Evolutionary conservation across 2,329 filamentous ascomycete genomes (phyloP), one percentile per base, ranked within the genome.

Genomic region (Diaporthe citri): DNA sequence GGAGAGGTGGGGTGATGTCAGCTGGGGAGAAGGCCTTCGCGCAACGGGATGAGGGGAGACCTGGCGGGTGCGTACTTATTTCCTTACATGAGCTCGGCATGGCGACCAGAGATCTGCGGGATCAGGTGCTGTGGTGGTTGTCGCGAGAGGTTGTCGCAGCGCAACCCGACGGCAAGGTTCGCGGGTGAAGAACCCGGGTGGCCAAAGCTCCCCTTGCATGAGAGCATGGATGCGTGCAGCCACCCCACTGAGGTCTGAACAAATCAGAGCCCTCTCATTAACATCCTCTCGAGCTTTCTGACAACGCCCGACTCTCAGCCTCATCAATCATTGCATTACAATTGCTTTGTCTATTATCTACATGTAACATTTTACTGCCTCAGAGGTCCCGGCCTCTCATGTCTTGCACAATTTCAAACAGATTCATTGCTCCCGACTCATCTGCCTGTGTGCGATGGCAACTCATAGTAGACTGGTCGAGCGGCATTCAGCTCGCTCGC

Each of bases 61-160:
- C 64, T 43, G 76, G 55, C 36, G 64, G 74, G 31, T 70, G 87
- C 94, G 79, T 90, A 98, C 96, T 92, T 83, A 99, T 94, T 85
- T 98, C 96, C 91, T 96, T 95, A 87, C 97, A 99, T 77, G 96
- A 98, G 85, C 94, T 95, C 75, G 96, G 96, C 97, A 98, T 98
- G 72, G 84, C 88, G 83, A 72, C 57, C 62, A 31, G 43, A 22
- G 39, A 36, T 25, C 25, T 10, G 17, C 4, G 4, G 39, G 46
- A 72, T 67, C 62, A 75, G 34, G 36, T 62, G 48, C 34, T 64
- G 59, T 64, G 36, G 46, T 55, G 36, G 9, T 60, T 43, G 71
- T 64, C 46, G 34, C 34, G 3, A 69, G n/a, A 69, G 34, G 31
- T 69, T 52, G 10, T 55, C 48, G 34, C 62, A 52, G 25, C 3